A percentile compares a stretch with the other conserved stretches of the same genome.
phyloP scores from a whole-genome alignment of 2,329 filamentous ascomycete genomes.

The Plenodomus biglobosus region DNA sequence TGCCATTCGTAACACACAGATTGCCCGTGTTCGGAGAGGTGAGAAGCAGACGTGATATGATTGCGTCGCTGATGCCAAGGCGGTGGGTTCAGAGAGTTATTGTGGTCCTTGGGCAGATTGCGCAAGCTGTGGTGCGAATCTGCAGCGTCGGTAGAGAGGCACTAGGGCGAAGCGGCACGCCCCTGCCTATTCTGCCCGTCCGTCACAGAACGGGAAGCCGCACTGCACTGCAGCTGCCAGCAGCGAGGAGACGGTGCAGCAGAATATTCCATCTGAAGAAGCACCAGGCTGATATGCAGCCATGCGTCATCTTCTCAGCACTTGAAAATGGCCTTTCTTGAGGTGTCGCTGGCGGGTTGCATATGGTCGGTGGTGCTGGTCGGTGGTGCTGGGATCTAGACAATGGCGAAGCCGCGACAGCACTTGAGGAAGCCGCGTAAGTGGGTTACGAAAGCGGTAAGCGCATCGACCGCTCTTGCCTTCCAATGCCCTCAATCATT shows the following conservation, averaged over 20 bases:
- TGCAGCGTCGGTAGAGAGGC: constrained; percentile 12
- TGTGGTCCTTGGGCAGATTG: constrained; percentile 5
- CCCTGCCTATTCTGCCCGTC: constrained; percentile 5
- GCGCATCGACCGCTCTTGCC: constrained; percentile 13
- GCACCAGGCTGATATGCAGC: too few species aligned
- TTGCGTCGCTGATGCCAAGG: not conserved
- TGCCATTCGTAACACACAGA: too few species aligned
- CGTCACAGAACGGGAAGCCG: not conserved
- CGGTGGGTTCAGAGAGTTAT: not conserved
- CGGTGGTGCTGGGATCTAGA: constrained; percentile 15
- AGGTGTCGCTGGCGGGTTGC: constrained; percentile 7
- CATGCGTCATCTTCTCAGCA: not conserved
- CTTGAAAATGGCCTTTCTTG: not conserved
- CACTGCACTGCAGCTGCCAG: not conserved
- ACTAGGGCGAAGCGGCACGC: not conserved
- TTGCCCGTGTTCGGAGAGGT: not conserved
- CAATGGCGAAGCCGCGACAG: constrained; percentile 18
- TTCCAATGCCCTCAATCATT: constrained; percentile 16
- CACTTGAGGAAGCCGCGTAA: constrained; percentile 11
- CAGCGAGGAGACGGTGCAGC: not conserved
- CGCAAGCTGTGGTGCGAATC: constrained; percentile 15
- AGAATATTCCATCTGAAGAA: too few species aligned
- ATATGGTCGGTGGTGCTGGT: constrained; percentile 11
- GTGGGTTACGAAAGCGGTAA: constrained; percentile 12
- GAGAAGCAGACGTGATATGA: not conserved